A percentile compares a stretch with the other conserved stretches of the same genome.
Evolutionary conservation across 768 basidiomycete genomes (phyloP).

Genomic region (Strobilomyces confusus): DNA sequence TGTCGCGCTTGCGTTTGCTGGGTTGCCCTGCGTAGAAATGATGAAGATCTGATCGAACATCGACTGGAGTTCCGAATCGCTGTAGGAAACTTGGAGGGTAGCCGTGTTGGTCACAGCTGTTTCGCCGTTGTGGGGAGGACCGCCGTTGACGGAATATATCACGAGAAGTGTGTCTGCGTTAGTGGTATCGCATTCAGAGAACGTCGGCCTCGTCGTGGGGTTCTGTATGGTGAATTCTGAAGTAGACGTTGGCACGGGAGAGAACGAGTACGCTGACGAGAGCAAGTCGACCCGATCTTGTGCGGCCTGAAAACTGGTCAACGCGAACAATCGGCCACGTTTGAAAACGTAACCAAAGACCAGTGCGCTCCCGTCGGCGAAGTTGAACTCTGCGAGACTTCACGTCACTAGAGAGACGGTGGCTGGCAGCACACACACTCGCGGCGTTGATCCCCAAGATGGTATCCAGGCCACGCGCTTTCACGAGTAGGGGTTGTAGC

Average conservation of each 20-base stretch:
- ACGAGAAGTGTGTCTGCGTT: slow-evolving; percentile 29
- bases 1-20: slow-evolving; percentile 21
- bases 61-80: slow-evolving; percentile 33
- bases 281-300: slow-evolving; percentile 38
- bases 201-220: slow-evolving; percentile 35
- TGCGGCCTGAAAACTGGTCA: slow-evolving; percentile 12
- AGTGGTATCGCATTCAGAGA: slow-evolving; percentile 42
- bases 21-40: slow-evolving; percentile 41
- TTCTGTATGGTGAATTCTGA: slow-evolving; percentile 33
- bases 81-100: slow-evolving; percentile 39
- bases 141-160: slow-evolving; percentile 44
- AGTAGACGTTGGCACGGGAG: slow-evolving; percentile 25
- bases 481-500: slow-evolving; percentile 45
- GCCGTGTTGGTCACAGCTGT: slow-evolving; percentile 41
- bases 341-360: slow-evolving; percentile 16
- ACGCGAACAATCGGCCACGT: background rate
- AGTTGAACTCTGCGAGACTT: slow-evolving; percentile 13
- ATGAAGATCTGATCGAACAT: slow-evolving; percentile 46
- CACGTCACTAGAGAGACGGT: background rate
- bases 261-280: slow-evolving; percentile 31
- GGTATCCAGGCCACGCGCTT: slow-evolving; percentile 42
- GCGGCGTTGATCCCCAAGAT: slow-evolving; percentile 48
- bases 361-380: slow-evolving; percentile 23
- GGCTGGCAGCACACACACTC: slow-evolving; percentile 2
- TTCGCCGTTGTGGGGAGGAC: slow-evolving; percentile 36